Base-by-base conservation (phyloP, 2,329 filamentous ascomycete species). In the Ambrosiella xylebori region DNA sequence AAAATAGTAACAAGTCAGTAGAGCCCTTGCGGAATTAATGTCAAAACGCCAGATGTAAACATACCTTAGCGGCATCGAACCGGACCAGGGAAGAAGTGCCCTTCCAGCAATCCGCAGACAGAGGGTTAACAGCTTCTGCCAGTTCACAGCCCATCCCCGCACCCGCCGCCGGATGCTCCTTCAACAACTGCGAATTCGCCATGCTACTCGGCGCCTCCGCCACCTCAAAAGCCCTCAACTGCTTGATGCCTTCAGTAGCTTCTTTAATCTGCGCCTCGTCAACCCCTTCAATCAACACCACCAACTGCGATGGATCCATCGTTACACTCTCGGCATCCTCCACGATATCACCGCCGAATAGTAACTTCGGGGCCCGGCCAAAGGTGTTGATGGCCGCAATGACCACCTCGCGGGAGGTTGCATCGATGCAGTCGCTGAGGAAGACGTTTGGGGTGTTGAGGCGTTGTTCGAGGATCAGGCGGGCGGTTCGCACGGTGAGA, bases 201-300 rank as follows among this genome's bases (percentile, higher is more conserved):
- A 64, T 62, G 1, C 68, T 63, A 2, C 72, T 74, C 35, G 73
- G 76, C 17, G 71, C 69, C 53, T 74, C 74, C 39, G 67, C 65
- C 59, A 76, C 74, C 6, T 70, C 71, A 60, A 83, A 83, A 1
- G 75, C 70, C 37, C 70, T 66, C 19, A 71, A 64, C 12, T 40
- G 40, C 15, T 39, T 45, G 27, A 54, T 19, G n/a, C n/a, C 5
- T 11, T 65, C 63, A 36, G 68, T 66, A 55, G 73, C 69, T n/a
- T 72, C 68, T 58, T 73, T 70, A 56, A 73, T 70, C 52, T 76
- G 73, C 47, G 72, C 65, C 13, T 70, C 63, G 15, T 72, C 74
- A 68, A 77, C 71, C 64, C 81, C 79, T 65, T 83, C 76, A 55
- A 84, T 70, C 63, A 80, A 68, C 56, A 84, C 69, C 35, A 85